phyloP scores from a whole-genome alignment of 2,329 filamentous ascomycete species.

The Ceratocystis ficicola region DNA sequence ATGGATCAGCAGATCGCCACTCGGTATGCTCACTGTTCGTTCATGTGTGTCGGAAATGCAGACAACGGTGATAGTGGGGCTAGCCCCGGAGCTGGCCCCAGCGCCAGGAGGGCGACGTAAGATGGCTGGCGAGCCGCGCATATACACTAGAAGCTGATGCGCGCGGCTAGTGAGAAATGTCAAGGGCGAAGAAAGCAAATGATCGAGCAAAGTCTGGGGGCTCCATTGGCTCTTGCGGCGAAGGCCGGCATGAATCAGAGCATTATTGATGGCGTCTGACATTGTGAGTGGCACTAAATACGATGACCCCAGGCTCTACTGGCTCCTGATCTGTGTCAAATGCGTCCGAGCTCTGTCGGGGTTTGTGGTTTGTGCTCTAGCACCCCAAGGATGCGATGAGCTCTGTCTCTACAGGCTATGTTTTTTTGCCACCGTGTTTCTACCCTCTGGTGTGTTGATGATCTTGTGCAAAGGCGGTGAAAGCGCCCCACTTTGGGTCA shows the following conservation, averaged over 20 bases:
- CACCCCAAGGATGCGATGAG: no score
- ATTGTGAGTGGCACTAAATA: slow-evolving; percentile 10
- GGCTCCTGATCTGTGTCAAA: no score
- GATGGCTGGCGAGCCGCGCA: slow-evolving; percentile 49
- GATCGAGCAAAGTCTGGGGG: slow-evolving; percentile 44
- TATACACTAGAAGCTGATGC: slow-evolving; percentile 51
- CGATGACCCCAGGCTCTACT: no score
- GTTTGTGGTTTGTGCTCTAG: not conserved
- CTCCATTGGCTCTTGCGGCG: slow-evolving; percentile 39
- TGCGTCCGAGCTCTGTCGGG: not conserved
- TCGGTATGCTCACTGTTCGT: slow-evolving; percentile 48
- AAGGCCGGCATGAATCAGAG: slow-evolving; percentile 37
- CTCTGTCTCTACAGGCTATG: no score
- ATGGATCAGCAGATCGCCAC: slow-evolving; percentile 78
- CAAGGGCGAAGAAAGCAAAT: slow-evolving; percentile 56
- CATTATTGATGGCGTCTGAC: slow-evolving; percentile 16
- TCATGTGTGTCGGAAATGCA: slow-evolving; percentile 87
- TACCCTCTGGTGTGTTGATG: not conserved
- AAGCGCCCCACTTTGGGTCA: not conserved
- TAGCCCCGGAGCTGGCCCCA: slow-evolving; percentile 37
- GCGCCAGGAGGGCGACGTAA: not conserved
- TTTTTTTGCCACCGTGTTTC: no score
- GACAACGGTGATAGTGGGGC: slow-evolving; percentile 57
- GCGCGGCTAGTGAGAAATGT: slow-evolving; percentile 49
- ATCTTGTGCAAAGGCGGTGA: slow-evolving; percentile 7